Evolutionary conservation across 441 rosid genomes (phyloP), one percentile per base, ranked within the genome.

Genomic region (Pelargonium australe): DNA sequence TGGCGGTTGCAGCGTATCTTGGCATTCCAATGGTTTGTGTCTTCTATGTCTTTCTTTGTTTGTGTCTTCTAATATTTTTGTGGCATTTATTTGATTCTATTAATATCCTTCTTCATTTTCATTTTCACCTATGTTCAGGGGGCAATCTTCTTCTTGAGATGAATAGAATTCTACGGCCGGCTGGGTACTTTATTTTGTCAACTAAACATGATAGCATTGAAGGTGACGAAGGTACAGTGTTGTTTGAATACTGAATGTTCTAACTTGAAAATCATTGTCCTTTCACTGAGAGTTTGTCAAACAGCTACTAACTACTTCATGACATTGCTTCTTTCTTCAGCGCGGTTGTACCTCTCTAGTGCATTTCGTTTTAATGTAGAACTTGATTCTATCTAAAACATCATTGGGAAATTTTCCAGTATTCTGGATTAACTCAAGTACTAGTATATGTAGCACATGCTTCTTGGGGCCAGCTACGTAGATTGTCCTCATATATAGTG

Each of bases 1-100:
- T 80, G 99, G 97, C 55, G 92, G 97, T 19, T 95, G 99, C 77
- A 87, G 99, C 70, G 99, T 95, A 19, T 96, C 99, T 45, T 95
- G 99, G 99, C 99, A 95, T 75, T 86, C 89, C 74, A 97, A 95
- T 86, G 99, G 99, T 57, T 17, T 7, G 62, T 57, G 19, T 7
- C 58, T 51, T 2, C 11, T 17, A 55, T 11, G 2, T 55, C 23
- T 6, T 17, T 55, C 19, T 55, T 11, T 49, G 0, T 49, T 49
- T 12, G 7, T 55, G 5, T 17, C 16, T 3, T 19, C 14, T 55
- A 14, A 4, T 19, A 55, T 55, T 55, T 16, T 14, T 55, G 25
- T 57, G 62, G 19, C 49, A 44, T 44, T 44, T 44, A 10, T 51
- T 4, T n/a, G 19, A 3, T 51, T 49, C 19, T 7, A 51, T 51